Conservation (phyloP, 352 stramenopile genomes). For the Phytopythium kandeliae region DNA sequence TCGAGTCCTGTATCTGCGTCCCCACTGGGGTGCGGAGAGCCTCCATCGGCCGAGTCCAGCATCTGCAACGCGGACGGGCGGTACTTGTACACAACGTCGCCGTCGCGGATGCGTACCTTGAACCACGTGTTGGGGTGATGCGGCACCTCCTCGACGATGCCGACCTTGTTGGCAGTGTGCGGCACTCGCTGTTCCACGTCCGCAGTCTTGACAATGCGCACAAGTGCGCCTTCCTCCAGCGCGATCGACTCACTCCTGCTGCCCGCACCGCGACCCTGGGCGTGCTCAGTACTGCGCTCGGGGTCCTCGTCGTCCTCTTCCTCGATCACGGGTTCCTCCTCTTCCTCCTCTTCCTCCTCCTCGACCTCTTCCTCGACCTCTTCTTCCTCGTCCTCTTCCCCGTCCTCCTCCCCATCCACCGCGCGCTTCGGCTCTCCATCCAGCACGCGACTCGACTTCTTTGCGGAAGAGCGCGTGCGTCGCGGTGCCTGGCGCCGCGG, state of each 20-base stretch:
- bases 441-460: slow-evolving; percentile 17
- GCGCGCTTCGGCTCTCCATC: slow-evolving; percentile 9
- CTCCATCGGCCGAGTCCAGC: slow-evolving; percentile 24
- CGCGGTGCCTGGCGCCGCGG: slow-evolving; percentile 34
- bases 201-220: slow-evolving; percentile 61
- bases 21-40: slow-evolving; percentile 12
- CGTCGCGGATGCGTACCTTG: slow-evolving; percentile 75
- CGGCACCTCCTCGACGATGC: slow-evolving; percentile 74
- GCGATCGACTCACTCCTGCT: slow-evolving; percentile 35
- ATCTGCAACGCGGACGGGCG: slow-evolving; percentile 67
- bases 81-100: slow-evolving; percentile 88
- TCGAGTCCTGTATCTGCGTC: slow-evolving; percentile 16
- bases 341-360: slow-evolving; percentile 39
- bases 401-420: slow-evolving; percentile 38
- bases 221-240: slow-evolving; percentile 53
- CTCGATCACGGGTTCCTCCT: slow-evolving; percentile 17
- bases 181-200: slow-evolving; percentile 82
- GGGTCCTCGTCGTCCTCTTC: slow-evolving; percentile 20
- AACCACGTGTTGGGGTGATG: slow-evolving; percentile 87
- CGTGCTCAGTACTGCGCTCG: not conserved
- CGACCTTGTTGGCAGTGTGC: slow-evolving; percentile 75
- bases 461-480: slow-evolving; percentile 31
- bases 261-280: not conserved
- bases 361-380: slow-evolving; percentile 51
- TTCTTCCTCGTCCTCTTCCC: slow-evolving; percentile 48